Base-by-base conservation (phyloP, 176 grass and related monocot genomes). In the Eremochloa ophiuroides region DNA sequence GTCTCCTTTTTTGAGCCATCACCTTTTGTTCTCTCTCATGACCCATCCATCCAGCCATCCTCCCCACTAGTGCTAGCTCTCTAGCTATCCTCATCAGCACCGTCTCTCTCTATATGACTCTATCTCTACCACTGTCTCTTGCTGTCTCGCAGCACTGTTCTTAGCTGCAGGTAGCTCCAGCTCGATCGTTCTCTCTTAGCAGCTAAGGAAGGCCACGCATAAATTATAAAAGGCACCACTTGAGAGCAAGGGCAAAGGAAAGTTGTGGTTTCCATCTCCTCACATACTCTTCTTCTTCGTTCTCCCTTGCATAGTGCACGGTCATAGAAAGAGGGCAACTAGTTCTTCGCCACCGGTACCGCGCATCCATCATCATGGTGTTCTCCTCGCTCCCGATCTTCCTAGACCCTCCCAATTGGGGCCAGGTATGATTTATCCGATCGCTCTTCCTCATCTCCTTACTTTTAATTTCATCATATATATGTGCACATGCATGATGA, bases 381-480 rank as follows among this genome's bases (percentile, higher is more conserved):
- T 99, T 99, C 76, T 91, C 97, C 58, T 99, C 97, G 43, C 82
- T 96, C 73, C 89, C 93, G 42, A 83, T 92, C 76, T 96, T 91
- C 91, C 85, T 89, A 71, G 97, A 99, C 41, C 93, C 93, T 71
- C 93, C 87, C 42, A 96, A 85, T 84, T 99, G 97, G 97, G 90
- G 78, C 64, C 97, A 99, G 97, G 97, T 99, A 85, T 31, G 23
- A 13, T 56, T 62, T 2, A 18, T 7, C 10, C 41, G 43, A 38
- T 55, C 30, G 8, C 41, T 29, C 20, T 50, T 9, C 41, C 4
- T 35, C n/a, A n/a, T n/a, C n/a, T 35, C 34, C 34, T 40, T 39
- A 12, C 2, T 68, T 41, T 47, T 29, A 31, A 10, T 83, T 65
- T 61, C 16, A 22, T 59, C 26, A 10, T 26, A 58, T 64, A 62